Evolutionary conservation across 2,329 filamentous ascomycete species (phyloP), one percentile per base, ranked within the genome.

Genomic region (Rhynchosporium agropyri): DNA sequence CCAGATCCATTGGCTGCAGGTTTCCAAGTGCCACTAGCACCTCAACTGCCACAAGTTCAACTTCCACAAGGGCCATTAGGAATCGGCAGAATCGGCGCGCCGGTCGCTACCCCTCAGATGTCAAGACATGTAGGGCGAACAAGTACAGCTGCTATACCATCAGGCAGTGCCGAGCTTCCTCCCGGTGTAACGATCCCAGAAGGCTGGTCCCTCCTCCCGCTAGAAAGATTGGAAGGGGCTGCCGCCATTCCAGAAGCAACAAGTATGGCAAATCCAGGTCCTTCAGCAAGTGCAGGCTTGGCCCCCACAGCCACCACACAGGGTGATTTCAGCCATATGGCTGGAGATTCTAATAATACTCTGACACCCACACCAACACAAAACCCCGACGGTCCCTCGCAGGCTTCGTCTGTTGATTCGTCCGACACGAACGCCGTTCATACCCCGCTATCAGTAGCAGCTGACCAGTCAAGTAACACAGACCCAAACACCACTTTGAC

Each of bases 201-300:
- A 33, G 87, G 87, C 4, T 89, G 87, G 87, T 83, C 84, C 28
- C 74, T 89, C 45, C 76, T 89, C 51, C 86, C 87, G 29, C 77
- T 89, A 2, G 82, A 87, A 66, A 79, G 84, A 64, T 60, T 75
- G 33, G 72, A 72, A 59, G 61, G 67, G 36, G n/a, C 60, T 10
- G 48, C 59, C 59, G 54, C 58, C 31, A 50, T 61, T 42, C 61
- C 59, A 62, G 64, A 64, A 65, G 28, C 66, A 53, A 65, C 40
- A 40, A 65, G 49, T 56, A 56, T 59, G 8, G 26, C 48, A 51
- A 31, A 26, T 31, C 49, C 66, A 58, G 64, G 63, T 63, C 60
- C 66, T 67, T 62, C 66, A 67, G 63, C 58, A 65, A 64, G 63
- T 61, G 48, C 61, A 62, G 66, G 60, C 64, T 63, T 62, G 20